Evolutionary conservation across 371 early-diverging fungal species (phyloP).

Genomic region (Catenaria anguillulae): DNA sequence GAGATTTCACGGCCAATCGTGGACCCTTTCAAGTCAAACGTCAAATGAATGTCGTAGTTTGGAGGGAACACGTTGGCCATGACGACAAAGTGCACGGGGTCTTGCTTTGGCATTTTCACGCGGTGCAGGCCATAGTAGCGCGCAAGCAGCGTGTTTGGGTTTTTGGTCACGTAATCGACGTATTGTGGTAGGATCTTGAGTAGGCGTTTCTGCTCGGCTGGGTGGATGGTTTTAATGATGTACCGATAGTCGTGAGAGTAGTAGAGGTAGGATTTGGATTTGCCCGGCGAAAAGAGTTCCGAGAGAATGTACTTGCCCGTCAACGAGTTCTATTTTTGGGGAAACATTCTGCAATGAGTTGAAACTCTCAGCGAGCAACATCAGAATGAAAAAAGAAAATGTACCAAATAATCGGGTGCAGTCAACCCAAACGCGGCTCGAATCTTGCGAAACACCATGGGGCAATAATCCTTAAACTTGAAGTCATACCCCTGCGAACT

Average conservation of each 20-base stretch:
- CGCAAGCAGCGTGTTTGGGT: conserved; percentile 86
- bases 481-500: conserved; percentile 88
- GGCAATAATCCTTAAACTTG: conserved; percentile 96
- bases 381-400: too few relatives aligned
- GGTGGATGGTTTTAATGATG: conserved; percentile 94
- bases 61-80: conserved; percentile 96
- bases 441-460: conserved; percentile 86
- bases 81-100: conserved; percentile 83
- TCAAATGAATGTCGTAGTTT: conserved; percentile 87
- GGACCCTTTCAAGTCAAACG: conserved; percentile 91
- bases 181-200: conserved; percentile 68
- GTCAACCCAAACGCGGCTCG: conserved; percentile 78
- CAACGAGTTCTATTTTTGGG: conserved; percentile 54
- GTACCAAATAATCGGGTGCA: conserved; percentile 88
- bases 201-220: conserved; percentile 84
- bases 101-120: conserved; percentile 77
- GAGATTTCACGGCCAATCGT: conserved; percentile 66
- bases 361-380: too few relatives aligned
- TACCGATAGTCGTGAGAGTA: conserved; percentile 91
- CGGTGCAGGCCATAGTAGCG: conserved; percentile 91
- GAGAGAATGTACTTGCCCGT: conserved; percentile 91
- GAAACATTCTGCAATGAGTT: too few relatives aligned
- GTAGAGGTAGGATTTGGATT: conserved; percentile 91
- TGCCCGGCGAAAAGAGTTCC: conserved; percentile 88
- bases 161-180: conserved; percentile 64